Evolutionary conservation across 2,329 filamentous ascomycete species (phyloP).

Genomic region (Fusarium buharicum): DNA sequence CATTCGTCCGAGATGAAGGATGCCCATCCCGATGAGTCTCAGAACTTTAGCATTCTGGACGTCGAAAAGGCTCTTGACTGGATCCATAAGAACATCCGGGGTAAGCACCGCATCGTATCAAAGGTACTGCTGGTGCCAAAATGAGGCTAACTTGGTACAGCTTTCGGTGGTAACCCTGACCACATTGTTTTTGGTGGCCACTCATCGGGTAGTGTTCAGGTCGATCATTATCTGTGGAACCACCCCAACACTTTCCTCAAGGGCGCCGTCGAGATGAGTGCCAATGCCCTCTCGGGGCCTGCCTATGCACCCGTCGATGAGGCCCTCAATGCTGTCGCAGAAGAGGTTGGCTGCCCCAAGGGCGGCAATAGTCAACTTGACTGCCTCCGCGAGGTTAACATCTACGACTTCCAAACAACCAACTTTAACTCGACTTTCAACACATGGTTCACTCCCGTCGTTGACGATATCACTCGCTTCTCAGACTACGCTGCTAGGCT

Average conservation of each 20-base stretch:
- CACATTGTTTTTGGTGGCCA: slow-evolving; percentile 58
- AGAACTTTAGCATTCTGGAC: slow-evolving; percentile 44
- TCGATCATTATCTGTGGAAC: slow-evolving; percentile 57
- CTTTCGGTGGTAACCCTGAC: slow-evolving; percentile 57
- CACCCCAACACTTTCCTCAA: slow-evolving; percentile 52
- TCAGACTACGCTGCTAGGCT: slow-evolving; percentile 46
- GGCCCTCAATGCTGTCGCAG: slow-evolving; percentile 51
- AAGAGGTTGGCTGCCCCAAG: slow-evolving; percentile 50
- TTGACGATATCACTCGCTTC: slow-evolving; percentile 51
- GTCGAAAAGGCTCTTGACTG: slow-evolving; percentile 44
- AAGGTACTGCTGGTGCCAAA: not conserved
- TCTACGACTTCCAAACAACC: slow-evolving; percentile 36
- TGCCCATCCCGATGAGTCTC: slow-evolving; percentile 28
- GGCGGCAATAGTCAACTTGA: slow-evolving; percentile 49
- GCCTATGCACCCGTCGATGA: slow-evolving; percentile 52
- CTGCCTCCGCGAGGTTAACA: slow-evolving; percentile 50
- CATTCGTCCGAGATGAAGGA: slow-evolving; percentile 52
- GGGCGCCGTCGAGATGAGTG: slow-evolving; percentile 55
- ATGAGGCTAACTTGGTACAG: slow-evolving; percentile 30
- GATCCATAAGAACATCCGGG: slow-evolving; percentile 40
- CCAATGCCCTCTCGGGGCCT: slow-evolving; percentile 54
- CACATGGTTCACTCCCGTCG: slow-evolving; percentile 55
- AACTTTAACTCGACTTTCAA: slow-evolving; percentile 50
- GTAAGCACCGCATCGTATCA: slow-evolving; percentile 5
- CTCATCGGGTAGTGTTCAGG: slow-evolving; percentile 52